Percentiles rank a stretch among this genome's conserved stretches.
Conservation (phyloP, 2,329 filamentous ascomycete species). For the Capronia epimyces region DNA sequence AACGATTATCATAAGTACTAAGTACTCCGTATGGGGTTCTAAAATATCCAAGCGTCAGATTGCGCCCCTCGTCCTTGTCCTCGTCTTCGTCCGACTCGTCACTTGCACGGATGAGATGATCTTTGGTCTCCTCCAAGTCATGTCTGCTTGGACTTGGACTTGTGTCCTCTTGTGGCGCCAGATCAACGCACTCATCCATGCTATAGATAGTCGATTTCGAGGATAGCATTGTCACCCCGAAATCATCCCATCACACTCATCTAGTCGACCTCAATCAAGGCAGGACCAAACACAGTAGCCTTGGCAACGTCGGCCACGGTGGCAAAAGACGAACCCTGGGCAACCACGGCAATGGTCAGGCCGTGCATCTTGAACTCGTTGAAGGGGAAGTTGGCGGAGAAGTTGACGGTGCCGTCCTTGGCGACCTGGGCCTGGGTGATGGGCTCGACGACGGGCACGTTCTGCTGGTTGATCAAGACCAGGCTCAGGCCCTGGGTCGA, state of each 20-base stretch:
- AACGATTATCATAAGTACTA: too few species aligned
- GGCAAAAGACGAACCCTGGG: conserved; percentile 31
- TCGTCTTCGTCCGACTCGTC: too few species aligned
- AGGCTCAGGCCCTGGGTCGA: conserved; percentile 31
- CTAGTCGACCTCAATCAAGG: conserved; percentile 34
- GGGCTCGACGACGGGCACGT: conserved; percentile 35
- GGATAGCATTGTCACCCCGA: conserved; percentile 1
- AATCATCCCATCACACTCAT: conserved; percentile 36
- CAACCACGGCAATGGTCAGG: conserved; percentile 38
- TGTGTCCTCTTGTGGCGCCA: too few species aligned
- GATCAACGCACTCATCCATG: too few species aligned
- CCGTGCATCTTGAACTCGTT: conserved; percentile 35
- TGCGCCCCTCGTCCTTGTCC: too few species aligned
- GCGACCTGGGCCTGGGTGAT: conserved; percentile 28
- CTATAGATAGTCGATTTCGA: too few species aligned
- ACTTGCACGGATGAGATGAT: too few species aligned
- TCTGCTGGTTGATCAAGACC: conserved; percentile 40
- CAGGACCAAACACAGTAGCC: conserved; percentile 35
- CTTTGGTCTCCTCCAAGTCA: too few species aligned
- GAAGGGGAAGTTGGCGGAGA: conserved; percentile 36
- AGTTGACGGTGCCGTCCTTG: conserved; percentile 23
- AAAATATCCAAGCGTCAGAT: too few species aligned
- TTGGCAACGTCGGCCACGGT: conserved; percentile 33
- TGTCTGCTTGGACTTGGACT: too few species aligned
- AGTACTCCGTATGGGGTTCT: too few species aligned